A percentile compares a stretch with the other conserved stretches of the same genome.
Conservation (phyloP, 495 filamentous ascomycete genomes). For the Hypoxylon intermedium region DNA sequence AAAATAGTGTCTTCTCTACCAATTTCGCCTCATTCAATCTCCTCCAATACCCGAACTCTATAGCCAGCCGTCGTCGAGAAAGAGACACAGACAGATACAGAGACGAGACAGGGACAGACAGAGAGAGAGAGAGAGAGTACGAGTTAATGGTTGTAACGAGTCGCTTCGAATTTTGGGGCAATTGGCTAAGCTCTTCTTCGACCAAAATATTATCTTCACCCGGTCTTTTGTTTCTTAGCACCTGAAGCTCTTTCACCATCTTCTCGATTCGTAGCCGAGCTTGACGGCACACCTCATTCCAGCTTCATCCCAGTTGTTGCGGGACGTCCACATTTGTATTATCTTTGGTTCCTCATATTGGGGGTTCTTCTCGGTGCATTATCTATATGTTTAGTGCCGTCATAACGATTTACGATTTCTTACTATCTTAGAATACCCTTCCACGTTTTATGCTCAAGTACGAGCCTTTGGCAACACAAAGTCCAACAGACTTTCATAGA, state of each 20-base stretch:
- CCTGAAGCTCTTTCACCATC: neutral
- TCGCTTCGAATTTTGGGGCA: conserved; percentile 16
- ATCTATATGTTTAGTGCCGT: conserved; percentile 33
- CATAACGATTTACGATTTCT: conserved; percentile 34
- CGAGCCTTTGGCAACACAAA: conserved; percentile 20
- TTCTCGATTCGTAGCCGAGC: conserved; percentile 5
- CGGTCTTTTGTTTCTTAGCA: neutral
- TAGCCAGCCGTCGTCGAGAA: neutral
- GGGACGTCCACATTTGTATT: conserved; percentile 20
- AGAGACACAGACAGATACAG: no score
- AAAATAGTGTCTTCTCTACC: neutral
- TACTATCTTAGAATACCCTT: conserved; percentile 39
- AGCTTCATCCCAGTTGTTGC: conserved; percentile 5
- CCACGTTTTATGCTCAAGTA: conserved; percentile 22
- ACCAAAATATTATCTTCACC: neutral
- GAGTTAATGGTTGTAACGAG: no score
- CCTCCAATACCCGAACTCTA: conserved; percentile 5
- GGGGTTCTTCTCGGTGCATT: conserved; percentile 31
- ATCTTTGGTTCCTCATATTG: conserved; percentile 12
- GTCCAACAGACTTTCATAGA: conserved; percentile 23
- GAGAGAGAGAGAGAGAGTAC: no score
- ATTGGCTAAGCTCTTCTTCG: conserved; percentile 22
- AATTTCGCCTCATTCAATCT: neutral
- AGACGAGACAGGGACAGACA: no score
- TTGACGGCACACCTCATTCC: neutral